phyloP scores from a whole-genome alignment of 768 basidiomycete genomes.

The Mycena haematopus region DNA sequence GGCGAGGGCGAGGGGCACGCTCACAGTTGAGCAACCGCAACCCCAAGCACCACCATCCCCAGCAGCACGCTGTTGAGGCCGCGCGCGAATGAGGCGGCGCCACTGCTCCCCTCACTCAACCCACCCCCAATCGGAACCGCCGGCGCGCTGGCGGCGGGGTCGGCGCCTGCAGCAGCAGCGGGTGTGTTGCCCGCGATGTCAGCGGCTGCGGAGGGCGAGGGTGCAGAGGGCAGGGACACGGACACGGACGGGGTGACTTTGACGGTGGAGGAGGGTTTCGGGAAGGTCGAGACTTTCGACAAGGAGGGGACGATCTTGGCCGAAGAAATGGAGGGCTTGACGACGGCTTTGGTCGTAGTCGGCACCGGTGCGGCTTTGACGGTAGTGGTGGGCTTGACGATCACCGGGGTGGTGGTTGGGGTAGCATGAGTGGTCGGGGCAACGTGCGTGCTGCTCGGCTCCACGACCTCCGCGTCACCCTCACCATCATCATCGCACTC shows the following conservation, averaged over 20 bases:
- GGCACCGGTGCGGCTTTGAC: background rate
- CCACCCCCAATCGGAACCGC: background rate
- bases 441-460: background rate
- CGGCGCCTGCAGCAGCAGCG: background rate
- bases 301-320: background rate
- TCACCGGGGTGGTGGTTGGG: background rate
- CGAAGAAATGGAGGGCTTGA: background rate
- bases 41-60: too few relatives aligned
- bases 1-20: too few relatives aligned
- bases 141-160: too few relatives aligned
- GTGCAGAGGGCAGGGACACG: background rate
- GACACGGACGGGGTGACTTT: background rate
- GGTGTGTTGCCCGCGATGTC: background rate
- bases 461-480: too few relatives aligned
- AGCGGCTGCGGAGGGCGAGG: background rate
- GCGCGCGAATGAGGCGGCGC: too few relatives aligned
- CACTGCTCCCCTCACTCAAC: background rate
- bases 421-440: too few relatives aligned
- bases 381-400: background rate
- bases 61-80: too few relatives aligned
- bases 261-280: background rate
- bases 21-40: too few relatives aligned
- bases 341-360: background rate
- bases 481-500: background rate
- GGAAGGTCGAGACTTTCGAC: background rate